Evolutionary conservation across 2,329 filamentous ascomycete species (phyloP).

Genomic region (Claviceps cyperi): DNA sequence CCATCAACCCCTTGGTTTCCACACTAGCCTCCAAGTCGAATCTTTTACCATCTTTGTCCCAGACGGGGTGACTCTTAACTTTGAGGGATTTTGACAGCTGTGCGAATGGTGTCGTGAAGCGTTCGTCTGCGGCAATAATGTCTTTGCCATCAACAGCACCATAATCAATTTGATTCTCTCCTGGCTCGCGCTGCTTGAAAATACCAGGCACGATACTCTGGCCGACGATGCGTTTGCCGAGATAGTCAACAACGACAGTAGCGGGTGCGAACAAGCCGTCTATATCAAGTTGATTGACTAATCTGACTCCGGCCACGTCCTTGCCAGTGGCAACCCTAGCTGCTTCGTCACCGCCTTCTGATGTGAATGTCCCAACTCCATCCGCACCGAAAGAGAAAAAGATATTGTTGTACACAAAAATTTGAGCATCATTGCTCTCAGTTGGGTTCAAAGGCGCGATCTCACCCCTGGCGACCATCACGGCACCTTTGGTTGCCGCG

Average conservation of each 20-base stretch:
- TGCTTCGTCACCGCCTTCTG: conserved; percentile 91
- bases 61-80: conserved; percentile 89
- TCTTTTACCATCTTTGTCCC: conserved; percentile 87
- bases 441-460: conserved; percentile 90
- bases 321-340: conserved; percentile 92
- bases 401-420: conserved; percentile 98
- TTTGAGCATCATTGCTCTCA: conserved; percentile 82
- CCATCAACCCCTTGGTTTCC: conserved; percentile 94
- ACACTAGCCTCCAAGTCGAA: conserved; percentile 91
- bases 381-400: conserved; percentile 98
- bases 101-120: conserved; percentile 70
- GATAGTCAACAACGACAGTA: conserved; percentile 90
- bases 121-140: conserved; percentile 77
- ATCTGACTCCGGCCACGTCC: conserved; percentile 83
- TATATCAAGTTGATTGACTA: conserved; percentile 95
- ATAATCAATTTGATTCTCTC: conserved; percentile 98
- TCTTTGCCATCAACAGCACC: conserved; percentile 97
- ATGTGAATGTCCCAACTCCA: conserved; percentile 91
- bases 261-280: conserved; percentile 87
- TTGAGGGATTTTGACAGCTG: conserved; percentile 82
- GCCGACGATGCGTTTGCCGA: conserved; percentile 91
- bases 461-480: conserved; percentile 83
- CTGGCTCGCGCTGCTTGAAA: conserved; percentile 94
- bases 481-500: conserved; percentile 79
- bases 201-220: conserved; percentile 98